Conservation (phyloP, 768 basidiomycete species). For the Phanerochaete sordida region DNA sequence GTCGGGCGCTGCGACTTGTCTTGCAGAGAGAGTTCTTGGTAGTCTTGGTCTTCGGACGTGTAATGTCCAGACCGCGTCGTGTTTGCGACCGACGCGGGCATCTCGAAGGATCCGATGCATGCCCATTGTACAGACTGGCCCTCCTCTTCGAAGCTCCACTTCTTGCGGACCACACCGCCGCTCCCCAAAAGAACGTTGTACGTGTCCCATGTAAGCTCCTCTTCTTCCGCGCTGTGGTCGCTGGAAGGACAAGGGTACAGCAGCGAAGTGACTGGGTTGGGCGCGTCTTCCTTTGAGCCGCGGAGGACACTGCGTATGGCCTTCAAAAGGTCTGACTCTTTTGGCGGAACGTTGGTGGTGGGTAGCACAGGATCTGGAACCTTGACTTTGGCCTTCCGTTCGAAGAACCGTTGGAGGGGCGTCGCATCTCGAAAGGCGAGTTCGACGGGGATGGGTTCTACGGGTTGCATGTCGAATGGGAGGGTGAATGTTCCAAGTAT, state of each 20-base stretch:
- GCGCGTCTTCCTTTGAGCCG: background rate
- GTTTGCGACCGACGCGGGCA: constrained; percentile 32
- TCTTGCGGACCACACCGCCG: constrained; percentile 66
- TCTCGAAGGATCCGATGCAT: constrained; percentile 72
- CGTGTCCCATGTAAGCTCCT: constrained; percentile 70
- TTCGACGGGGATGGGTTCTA: background rate
- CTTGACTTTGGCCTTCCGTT: background rate
- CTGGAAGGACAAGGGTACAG: background rate
- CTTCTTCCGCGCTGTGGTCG: constrained; percentile 18
- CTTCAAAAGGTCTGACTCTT: constrained; percentile 1
- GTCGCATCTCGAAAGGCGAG: background rate
- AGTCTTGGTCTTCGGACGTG: constrained; percentile 23
- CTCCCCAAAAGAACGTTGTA: constrained; percentile 58
- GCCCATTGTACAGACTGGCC: constrained; percentile 75
- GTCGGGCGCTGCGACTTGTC: constrained; percentile 26
- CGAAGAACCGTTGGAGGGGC: background rate
- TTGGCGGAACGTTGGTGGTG: background rate
- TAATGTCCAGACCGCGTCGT: constrained; percentile 23
- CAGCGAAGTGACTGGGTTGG: background rate
- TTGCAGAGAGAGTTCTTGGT: constrained; percentile 20
- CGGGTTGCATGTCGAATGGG: background rate
- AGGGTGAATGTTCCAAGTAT: too few relatives aligned
- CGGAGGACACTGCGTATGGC: constrained; percentile 3
- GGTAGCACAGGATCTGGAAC: background rate
- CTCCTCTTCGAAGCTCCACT: constrained; percentile 74